Evolutionary conservation across 225 moss, liverwort and hornwort genomes (phyloP).

Genomic region (Takakia lepidozioides): DNA sequence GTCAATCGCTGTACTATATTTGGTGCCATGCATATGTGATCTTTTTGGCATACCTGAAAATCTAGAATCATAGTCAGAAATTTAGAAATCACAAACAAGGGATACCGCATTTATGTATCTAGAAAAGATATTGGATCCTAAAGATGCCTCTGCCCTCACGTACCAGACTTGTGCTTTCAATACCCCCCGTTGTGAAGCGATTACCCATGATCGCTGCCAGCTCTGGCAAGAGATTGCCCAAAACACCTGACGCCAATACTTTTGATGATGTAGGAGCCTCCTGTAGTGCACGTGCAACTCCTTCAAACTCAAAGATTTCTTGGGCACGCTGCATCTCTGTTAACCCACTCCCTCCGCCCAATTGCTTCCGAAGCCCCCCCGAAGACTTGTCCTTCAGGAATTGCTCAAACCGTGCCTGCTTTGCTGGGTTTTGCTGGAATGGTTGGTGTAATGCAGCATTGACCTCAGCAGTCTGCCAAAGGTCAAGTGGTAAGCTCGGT

Average conservation of each 20-base stretch:
- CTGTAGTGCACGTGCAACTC: slow-evolving; percentile 34
- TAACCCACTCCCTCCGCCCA: slow-evolving; percentile 48
- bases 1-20: background rate
- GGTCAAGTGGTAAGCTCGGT: too few relatives aligned
- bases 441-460: slow-evolving; percentile 15
- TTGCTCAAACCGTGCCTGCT: slow-evolving; percentile 64
- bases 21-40: too few relatives aligned
- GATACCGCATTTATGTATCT: too few relatives aligned
- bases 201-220: slow-evolving; percentile 64
- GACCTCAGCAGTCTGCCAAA: slow-evolving; percentile 33
- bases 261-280: slow-evolving; percentile 26
- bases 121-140: too few relatives aligned
- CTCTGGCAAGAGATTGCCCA: slow-evolving; percentile 47
- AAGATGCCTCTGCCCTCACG: too few relatives aligned
- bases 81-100: too few relatives aligned
- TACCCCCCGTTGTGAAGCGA: slow-evolving; percentile 64
- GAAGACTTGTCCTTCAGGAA: slow-evolving; percentile 60
- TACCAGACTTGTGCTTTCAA: slow-evolving; percentile 18
- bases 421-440: slow-evolving; percentile 44
- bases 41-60: too few relatives aligned
- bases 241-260: slow-evolving; percentile 12
- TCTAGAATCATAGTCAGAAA: too few relatives aligned
- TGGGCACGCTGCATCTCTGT: slow-evolving; percentile 57
- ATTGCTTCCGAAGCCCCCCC: slow-evolving; percentile 62
- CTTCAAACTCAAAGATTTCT: slow-evolving; percentile 71